phyloP scores from a whole-genome alignment of 306 rosid genomes.

The Luffa aegyptiaca region DNA sequence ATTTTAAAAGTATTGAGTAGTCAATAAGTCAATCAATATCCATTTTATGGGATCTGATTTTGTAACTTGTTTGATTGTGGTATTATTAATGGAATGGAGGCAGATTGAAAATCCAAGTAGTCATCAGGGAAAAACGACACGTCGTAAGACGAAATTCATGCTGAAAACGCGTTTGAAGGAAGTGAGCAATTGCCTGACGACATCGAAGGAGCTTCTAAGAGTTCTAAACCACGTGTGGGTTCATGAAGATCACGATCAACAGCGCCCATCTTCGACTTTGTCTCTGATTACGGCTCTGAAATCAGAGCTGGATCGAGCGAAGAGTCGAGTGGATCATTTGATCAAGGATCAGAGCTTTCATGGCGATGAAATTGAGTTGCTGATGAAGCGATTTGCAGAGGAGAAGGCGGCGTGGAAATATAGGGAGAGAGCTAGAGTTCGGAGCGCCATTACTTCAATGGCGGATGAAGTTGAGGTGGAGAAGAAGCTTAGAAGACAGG shows the following conservation, averaged over 20 bases:
- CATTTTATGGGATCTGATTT: too few relatives aligned
- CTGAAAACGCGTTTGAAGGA: constrained; percentile 54
- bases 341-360: constrained; percentile 39
- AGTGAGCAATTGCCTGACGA: constrained; percentile 53
- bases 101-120: constrained; percentile 29
- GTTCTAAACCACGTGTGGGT: constrained; percentile 49
- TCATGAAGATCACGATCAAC: constrained; percentile 32
- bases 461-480: constrained; percentile 69
- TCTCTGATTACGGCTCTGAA: constrained; percentile 54
- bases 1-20: too few relatives aligned
- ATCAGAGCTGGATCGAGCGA: constrained; percentile 55
- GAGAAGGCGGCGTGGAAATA: constrained; percentile 68
- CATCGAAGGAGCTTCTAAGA: constrained; percentile 73
- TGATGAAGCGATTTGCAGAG: constrained; percentile 51
- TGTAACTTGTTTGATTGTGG: neutral
- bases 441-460: constrained; percentile 30
- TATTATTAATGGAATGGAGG: constrained; percentile 24
- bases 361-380: constrained; percentile 34
- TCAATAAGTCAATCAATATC: too few relatives aligned
- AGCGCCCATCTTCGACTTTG: constrained; percentile 24
- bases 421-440: constrained; percentile 61
- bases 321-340: constrained; percentile 45
- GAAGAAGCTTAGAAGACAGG: constrained; percentile 70
- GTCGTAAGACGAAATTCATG: constrained; percentile 24
- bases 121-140: constrained; percentile 16